Evolutionary conservation across 345 rosid species (phyloP), one percentile per base, ranked within the genome.

Genomic region (Gossypium ekmanianum): DNA sequence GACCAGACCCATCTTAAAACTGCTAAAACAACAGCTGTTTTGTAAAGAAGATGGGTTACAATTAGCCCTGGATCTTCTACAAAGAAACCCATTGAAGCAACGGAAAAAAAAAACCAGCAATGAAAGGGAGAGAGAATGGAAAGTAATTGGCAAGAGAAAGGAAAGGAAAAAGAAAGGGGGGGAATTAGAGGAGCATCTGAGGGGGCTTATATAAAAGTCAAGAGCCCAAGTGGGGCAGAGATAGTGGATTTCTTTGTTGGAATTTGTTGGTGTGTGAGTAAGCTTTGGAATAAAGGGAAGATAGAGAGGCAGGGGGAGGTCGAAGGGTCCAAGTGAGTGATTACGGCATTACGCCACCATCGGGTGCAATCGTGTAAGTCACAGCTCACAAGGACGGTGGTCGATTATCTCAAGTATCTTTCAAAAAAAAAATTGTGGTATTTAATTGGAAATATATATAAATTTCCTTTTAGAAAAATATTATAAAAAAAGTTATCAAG

Each of bases 1-100:
- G 92, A 79, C 27, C 85, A 50, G n/a, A 86, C 78, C 97, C 98
- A 91, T 80, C 98, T 82, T 29, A 90, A 29, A 55, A 94, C 74
- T 18, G 98, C 86, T 57, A 92, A 76, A 9, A 85, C 76, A 55
- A 90, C 84, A 6, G 97, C 98, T 45, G 92, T 83, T 81, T 89
- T 81, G 97, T 94, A 91, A 22, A 94, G 84, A 68, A 88, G 61
- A 27, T 92, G 91, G 57, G 88, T 80, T 41, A 85, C 70, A 1
- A 88, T 79, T 55, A 84, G 77, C 74, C 88, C 79, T 5, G 94
- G 88, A 72, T 91, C 93, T 56, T 90, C 98, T 29, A 82, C 84
- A 63, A 87, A 89, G 82, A 88, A 81, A 61, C 92, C 83, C 97
- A 91, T 91, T 22, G 67, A 41, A 26, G 24, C 12, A 2, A 9